Evolutionary conservation across 2,329 filamentous ascomycete genomes (phyloP).

Genomic region (Hortaea sp.): DNA sequence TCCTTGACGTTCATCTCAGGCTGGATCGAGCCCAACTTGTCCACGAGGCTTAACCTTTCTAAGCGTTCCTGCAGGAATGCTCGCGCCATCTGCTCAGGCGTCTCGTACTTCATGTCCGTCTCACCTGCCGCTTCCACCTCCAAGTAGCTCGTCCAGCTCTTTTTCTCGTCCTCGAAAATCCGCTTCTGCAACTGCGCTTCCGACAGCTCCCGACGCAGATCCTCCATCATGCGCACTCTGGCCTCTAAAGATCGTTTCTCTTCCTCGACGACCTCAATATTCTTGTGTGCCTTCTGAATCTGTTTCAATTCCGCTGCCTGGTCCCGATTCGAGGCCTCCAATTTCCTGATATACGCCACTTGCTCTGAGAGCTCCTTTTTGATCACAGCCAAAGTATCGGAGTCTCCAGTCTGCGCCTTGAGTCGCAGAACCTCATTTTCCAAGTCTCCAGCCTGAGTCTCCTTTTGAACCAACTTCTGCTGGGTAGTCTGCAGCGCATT

Average conservation of each 20-base stretch:
- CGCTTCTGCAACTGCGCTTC: conserved; percentile 77
- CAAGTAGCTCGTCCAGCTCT: conserved; percentile 79
- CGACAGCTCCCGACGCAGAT: conserved; percentile 63
- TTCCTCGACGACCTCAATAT: conserved; percentile 89
- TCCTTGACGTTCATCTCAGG: conserved; percentile 71
- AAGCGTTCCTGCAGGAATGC: conserved; percentile 75
- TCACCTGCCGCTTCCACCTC: conserved; percentile 54
- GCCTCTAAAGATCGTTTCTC: conserved; percentile 79
- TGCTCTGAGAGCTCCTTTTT: conserved; percentile 84
- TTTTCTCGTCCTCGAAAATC: conserved; percentile 76
- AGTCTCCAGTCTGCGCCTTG: conserved; percentile 78
- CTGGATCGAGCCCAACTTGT: conserved; percentile 68
- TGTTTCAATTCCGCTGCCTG: conserved; percentile 71
- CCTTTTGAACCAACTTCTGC: conserved; percentile 56
- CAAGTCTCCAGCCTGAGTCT: conserved; percentile 60
- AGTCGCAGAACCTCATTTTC: conserved; percentile 76
- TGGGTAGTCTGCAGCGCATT: conserved; percentile 51
- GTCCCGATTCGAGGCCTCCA: conserved; percentile 73
- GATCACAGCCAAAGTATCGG: conserved; percentile 74
- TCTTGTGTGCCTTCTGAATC: conserved; percentile 69
- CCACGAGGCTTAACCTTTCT: conserved; percentile 67
- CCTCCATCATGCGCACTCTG: conserved; percentile 63
- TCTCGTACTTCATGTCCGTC: conserved; percentile 65
- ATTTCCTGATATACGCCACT: conserved; percentile 74
- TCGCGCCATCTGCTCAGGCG: conserved; percentile 75